A percentile compares a stretch with the other conserved stretches of the same genome.
These are phyloP conservation scores for Kwoniella dendrophila DNA, from an alignment of 768 basidiomycete species.

Conservation along the genomic window DNA sequence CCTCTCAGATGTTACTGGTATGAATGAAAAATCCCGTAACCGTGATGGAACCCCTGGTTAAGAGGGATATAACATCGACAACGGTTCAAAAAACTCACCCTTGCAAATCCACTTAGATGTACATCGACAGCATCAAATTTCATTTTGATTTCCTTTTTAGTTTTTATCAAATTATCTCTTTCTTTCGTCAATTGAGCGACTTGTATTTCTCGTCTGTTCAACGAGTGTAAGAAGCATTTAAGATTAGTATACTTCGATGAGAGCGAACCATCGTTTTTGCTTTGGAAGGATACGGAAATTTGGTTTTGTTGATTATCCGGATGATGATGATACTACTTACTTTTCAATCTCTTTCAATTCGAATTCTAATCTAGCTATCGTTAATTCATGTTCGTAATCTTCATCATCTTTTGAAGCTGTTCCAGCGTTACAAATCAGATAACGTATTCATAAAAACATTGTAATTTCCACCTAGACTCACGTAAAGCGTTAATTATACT, in stretches of 20 bases:
- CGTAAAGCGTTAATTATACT: conserved; percentile 24
- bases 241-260: background rate
- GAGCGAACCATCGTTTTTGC: background rate
- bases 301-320: too few species aligned
- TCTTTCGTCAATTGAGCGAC: conserved; percentile 41
- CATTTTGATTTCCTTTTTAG: conserved; percentile 49
- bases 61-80: background rate
- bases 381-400: conserved; percentile 37
- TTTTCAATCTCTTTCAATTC: conserved; percentile 40
- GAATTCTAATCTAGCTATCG: conserved; percentile 37
- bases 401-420: conserved; percentile 34
- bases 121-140: conserved; percentile 44
- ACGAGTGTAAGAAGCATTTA: conserved; percentile 1
- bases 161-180: conserved; percentile 34
- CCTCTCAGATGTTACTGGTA: too few species aligned
- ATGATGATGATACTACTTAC: conserved; percentile 16
- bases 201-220: conserved; percentile 37
- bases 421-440: background rate
- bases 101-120: conserved; percentile 38
- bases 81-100: conserved; percentile 26
- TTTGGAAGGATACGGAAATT: too few species aligned
- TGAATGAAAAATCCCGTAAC: too few species aligned
- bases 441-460: conserved; percentile 4
- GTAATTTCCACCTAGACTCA: conserved; percentile 17
- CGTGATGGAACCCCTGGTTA: background rate